phyloP scores from a whole-genome alignment of 257 asterid species.

The Fraxinus americana region DNA sequence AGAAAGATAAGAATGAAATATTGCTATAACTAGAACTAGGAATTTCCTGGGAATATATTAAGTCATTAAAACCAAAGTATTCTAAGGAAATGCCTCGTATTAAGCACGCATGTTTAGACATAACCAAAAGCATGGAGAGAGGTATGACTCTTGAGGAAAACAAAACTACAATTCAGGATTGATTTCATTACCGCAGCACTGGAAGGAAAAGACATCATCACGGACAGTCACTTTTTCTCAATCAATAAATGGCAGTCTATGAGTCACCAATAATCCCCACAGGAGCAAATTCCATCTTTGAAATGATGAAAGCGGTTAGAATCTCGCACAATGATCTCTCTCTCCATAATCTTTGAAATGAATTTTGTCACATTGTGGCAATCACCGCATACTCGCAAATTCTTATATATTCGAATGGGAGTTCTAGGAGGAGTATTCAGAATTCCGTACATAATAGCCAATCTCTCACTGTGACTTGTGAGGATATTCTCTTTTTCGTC shows the following conservation, averaged over 20 bases:
- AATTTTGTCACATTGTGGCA: constrained; percentile 1
- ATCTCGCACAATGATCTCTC: constrained; percentile 1
- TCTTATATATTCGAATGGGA: neutral
- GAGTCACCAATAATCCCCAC: constrained; percentile 4
- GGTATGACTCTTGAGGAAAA: neutral
- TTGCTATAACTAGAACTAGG: neutral
- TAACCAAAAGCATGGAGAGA: neutral
- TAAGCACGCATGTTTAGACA: too few species aligned
- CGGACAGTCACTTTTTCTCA: neutral
- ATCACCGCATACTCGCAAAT: neutral
- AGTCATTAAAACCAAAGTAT: neutral
- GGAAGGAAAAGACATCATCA: neutral
- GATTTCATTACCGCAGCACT: neutral
- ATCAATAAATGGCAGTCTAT: neutral
- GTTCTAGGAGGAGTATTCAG: neutral
- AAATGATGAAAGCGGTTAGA: constrained; percentile 5
- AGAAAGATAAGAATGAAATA: neutral
- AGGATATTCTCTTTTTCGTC: neutral
- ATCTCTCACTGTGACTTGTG: neutral
- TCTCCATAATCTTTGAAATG: constrained; percentile 5
- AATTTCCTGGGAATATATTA: neutral
- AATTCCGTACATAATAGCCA: constrained; percentile 1
- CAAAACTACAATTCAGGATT: neutral
- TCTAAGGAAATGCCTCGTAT: neutral
- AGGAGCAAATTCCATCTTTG: constrained; percentile 6